Evolutionary conservation across 2,329 filamentous ascomycete genomes (phyloP).

Genomic region (Calonectria montana): DNA sequence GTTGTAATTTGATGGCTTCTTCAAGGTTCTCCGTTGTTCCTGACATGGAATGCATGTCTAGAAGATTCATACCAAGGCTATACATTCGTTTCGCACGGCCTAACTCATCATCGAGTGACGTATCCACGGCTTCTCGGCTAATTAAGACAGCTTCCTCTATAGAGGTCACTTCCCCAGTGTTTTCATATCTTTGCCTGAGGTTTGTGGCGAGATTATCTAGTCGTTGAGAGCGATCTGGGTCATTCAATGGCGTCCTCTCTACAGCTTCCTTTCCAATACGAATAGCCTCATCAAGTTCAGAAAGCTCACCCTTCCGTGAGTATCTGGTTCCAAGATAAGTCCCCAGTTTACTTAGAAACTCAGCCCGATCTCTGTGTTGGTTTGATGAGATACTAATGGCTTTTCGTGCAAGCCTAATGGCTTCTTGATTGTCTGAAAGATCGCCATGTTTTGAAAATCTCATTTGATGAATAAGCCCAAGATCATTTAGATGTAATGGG

Average conservation of each 20-base stretch:
- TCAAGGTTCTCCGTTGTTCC: not conserved
- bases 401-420: not conserved
- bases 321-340: not conserved
- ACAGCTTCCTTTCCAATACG: not conserved
- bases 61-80: not conserved
- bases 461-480: not conserved
- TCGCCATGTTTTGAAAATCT: not conserved
- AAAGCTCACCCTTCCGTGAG: not conserved
- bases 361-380: not conserved
- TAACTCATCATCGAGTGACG: not conserved
- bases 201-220: constrained; percentile 16
- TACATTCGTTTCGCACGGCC: not conserved
- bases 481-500: not conserved
- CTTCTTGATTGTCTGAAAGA: not conserved
- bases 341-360: not conserved
- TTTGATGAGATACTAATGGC: not conserved
- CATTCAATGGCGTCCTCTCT: not conserved
- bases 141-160: not conserved
- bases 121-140: not conserved
- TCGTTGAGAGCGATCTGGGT: not conserved
- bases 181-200: constrained; percentile 21
- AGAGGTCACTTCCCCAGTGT: not conserved
- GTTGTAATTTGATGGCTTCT: not conserved
- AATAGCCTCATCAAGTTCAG: not conserved
- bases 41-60: not conserved